A percentile compares a stretch with the other conserved stretches of the same genome.
These are phyloP conservation scores for Vitis hybrid DNA, from an alignment of 177 flowering plant genomes.

Conservation along the genomic window DNA sequence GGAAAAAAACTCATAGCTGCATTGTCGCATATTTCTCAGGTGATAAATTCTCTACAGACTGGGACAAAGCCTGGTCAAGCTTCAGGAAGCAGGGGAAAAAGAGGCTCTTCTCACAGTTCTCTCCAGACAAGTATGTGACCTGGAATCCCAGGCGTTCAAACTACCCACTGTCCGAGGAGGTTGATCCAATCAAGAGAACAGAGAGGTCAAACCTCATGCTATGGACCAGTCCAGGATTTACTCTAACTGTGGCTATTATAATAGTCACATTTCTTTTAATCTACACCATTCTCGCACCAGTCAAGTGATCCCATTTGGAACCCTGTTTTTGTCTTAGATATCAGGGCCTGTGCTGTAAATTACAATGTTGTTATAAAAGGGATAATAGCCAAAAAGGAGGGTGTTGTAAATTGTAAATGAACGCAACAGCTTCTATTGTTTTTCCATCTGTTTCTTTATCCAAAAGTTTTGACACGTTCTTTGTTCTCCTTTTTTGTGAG, in stretches of 20 bases:
- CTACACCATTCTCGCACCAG: conserved; percentile 68
- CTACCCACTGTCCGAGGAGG: conserved; percentile 84
- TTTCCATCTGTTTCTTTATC: too few relatives aligned
- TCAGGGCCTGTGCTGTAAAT: conserved; percentile 5
- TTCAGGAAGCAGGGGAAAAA: conserved; percentile 81
- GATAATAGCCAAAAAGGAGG: conserved; percentile 5
- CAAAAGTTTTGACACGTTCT: too few relatives aligned
- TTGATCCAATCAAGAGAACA: conserved; percentile 90
- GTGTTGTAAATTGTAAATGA: conserved; percentile 11
- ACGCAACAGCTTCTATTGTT: conserved; percentile 4
- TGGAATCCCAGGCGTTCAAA: conserved; percentile 88
- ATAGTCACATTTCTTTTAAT: conserved; percentile 69
- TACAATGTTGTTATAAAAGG: background rate
- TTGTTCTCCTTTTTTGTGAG: too few relatives aligned
- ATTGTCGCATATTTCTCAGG: conserved; percentile 33
- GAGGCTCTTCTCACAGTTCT: conserved; percentile 58
- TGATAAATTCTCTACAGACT: conserved; percentile 70
- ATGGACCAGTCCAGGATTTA: conserved; percentile 92
- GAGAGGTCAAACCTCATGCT: conserved; percentile 78
- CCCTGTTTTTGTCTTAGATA: too few relatives aligned
- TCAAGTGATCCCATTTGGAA: conserved; percentile 34
- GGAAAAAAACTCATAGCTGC: background rate
- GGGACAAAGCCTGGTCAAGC: conserved; percentile 96
- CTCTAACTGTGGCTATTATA: conserved; percentile 72
- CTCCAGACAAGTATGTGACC: conserved; percentile 82